A percentile compares a stretch with the other conserved stretches of the same genome.
These are phyloP conservation scores for Verruconis gallopava DNA, from an alignment of 2,329 filamentous ascomycete genomes.

Conservation along the genomic window DNA sequence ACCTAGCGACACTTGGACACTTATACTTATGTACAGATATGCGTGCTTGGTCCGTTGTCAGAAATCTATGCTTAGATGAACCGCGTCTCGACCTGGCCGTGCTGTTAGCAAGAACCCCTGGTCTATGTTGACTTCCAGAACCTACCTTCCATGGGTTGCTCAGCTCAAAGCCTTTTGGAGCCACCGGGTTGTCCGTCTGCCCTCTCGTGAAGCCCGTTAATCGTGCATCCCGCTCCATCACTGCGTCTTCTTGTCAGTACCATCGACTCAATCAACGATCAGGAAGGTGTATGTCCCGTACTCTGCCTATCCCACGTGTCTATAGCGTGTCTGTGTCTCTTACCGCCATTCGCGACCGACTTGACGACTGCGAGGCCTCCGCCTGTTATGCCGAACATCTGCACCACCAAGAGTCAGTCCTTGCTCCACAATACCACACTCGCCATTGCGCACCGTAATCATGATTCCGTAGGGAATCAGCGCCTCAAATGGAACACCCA, in stretches of 20 bases:
- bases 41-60: no score
- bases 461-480: conserved; percentile 52
- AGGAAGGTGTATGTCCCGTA: no score
- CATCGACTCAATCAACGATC: no score
- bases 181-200: conserved; percentile 45
- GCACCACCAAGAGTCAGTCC: conserved; percentile 12
- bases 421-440: conserved; percentile 8
- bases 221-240: conserved; percentile 54
- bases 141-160: conserved; percentile 56
- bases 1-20: no score
- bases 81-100: conserved; percentile 24
- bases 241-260: conserved; percentile 24
- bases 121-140: no score
- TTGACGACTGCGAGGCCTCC: conserved; percentile 44
- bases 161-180: conserved; percentile 50
- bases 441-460: conserved; percentile 37
- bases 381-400: conserved; percentile 51
- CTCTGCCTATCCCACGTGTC: conserved; percentile 47
- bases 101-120: conserved; percentile 18
- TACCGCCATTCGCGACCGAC: conserved; percentile 50
- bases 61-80: conserved; percentile 23
- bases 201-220: conserved; percentile 49
- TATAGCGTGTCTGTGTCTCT: conserved; percentile 44
- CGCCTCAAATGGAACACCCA: conserved; percentile 56
- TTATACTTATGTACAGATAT: no score